Base-by-base conservation (phyloP, 331 rosid genomes). In the Pyracantha coccinea region DNA sequence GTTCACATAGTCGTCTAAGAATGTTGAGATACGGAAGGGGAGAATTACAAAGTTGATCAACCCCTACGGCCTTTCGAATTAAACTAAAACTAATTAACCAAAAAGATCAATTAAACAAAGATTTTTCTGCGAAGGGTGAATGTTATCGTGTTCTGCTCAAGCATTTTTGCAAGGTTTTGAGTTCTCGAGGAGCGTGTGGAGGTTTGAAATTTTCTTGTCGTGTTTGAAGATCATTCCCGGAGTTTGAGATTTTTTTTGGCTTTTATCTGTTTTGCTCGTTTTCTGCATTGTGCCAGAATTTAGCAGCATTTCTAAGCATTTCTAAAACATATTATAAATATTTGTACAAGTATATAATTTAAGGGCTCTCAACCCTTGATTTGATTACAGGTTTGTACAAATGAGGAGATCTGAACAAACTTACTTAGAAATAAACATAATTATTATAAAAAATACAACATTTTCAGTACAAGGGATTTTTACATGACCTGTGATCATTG, bases 121-220 rank as follows among this genome's bases (percentile, higher is more conserved):
- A 7, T 29, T 17, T 17, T 16, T 29, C 13, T 25, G 11, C 9
- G 13, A 33, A 33, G 67, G 45, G 41, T 58, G 76, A 35, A 72
- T 35, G 68, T 38, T 11, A 1, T 41, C 5, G 15, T 41, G 11
- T 41, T 41, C 47, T 41, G 15, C 47, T 41, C 47, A 10, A 41
- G 68, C 19, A 28, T 63, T 16, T 28, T 8, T 63, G 41, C 68
- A 17, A 27, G 44, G 14, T 7, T 29, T 63, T 8, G 12, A 29
- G 58, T 24, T 72, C 16, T 72, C 68, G 58, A 58, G 76, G 76
- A 59, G 68, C 68, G 68, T 21, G 17, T 59, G 44, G 55, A 45
- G 12, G 57, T 72, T 72, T 72, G 76, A 72, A 72, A 24, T 59
- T 59, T 38, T 17, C 41, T 72, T 59, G 68, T 72, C 76, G 25